phyloP scores from a whole-genome alignment of 2,329 filamentous ascomycete genomes.

The Pseudogymnoascus sp. region DNA sequence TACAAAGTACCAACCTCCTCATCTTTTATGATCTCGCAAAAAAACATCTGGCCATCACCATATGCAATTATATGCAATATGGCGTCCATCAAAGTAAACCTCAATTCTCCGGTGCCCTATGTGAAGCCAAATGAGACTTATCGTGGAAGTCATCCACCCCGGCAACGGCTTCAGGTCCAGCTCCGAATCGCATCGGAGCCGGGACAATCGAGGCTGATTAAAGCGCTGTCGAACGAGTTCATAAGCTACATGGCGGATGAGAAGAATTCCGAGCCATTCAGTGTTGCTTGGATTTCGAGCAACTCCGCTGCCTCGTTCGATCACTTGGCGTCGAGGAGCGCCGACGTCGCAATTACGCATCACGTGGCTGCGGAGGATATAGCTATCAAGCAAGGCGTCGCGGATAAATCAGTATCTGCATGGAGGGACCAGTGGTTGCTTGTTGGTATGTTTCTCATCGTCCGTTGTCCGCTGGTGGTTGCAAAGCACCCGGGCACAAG shows the following conservation, averaged over 20 bases:
- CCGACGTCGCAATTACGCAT: conserved; percentile 42
- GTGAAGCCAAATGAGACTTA: conserved; percentile 3
- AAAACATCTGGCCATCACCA: background rate
- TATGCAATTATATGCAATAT: conserved; percentile 3
- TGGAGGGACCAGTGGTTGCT: conserved; percentile 43
- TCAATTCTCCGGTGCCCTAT: background rate
- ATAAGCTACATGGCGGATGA: conserved; percentile 28
- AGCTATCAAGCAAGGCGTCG: conserved; percentile 35
- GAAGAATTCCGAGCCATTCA: conserved; percentile 30
- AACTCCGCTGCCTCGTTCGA: conserved; percentile 41
- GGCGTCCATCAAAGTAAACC: conserved; percentile 5
- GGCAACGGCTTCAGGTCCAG: conserved; percentile 8
- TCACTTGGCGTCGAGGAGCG: conserved; percentile 32
- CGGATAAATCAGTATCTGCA: conserved; percentile 33
- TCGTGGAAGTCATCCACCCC: background rate
- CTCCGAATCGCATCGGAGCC: conserved; percentile 30
- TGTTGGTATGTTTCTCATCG: conserved; percentile 28
- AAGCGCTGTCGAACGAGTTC: conserved; percentile 32
- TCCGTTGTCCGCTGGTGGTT: background rate
- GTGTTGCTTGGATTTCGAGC: conserved; percentile 38
- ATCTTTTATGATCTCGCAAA: background rate
- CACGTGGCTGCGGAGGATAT: conserved; percentile 35
- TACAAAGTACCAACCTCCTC: background rate
- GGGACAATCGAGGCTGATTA: conserved; percentile 29
- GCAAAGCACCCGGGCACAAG: background rate